These are phyloP conservation scores for Schizosaccharomyces pombe DNA, from an alignment of 805 yeast species.

Conservation along the genomic window ASM294v3 CU329670.1:2038501-2039000, in stretches of 20 bases:
- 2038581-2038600: background rate
- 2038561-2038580: background rate
- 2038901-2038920: background rate
- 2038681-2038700: background rate
- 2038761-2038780: background rate
- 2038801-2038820: background rate
- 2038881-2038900: background rate
- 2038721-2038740: background rate
- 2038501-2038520: background rate
- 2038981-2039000: background rate
- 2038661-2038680: background rate
- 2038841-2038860: background rate
- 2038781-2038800: background rate
- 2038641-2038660: background rate
- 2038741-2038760: background rate
- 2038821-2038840: background rate
- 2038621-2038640: background rate
- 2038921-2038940: background rate
- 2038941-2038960: background rate
- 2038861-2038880: background rate
- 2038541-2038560: background rate
- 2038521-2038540: background rate
- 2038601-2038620: background rate
- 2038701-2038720: background rate
- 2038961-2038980: background rate